Base-by-base conservation (phyloP, 176 grass and related monocot species). In the Ensete ventricosum region DNA sequence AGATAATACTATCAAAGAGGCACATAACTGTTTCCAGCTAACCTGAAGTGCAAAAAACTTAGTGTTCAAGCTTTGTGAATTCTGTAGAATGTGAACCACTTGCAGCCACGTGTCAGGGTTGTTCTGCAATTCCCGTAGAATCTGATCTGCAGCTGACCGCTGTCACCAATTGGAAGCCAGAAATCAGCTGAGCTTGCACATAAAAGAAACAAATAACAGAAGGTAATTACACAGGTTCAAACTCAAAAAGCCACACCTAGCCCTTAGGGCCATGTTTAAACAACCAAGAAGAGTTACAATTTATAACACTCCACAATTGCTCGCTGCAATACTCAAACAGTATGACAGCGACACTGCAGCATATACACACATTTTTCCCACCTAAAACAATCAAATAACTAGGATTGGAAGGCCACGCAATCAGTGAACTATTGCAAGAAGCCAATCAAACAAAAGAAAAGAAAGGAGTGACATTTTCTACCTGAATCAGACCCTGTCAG, bases 31-130 rank as follows among this genome's bases (percentile, higher is more conserved):
- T 64, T 14, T 17, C 8, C 19, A 9, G 62, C 82, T 91, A 89
- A 99, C 96, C 87, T 99, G 96, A 24, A 99, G 88, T 17, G 91
- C 91, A 77, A 95, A 99, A 73, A 99, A 99, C 67, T 99, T 99
- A 70, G 96, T 95, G 82, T 99, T 99, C 62, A 99, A 75, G 73
- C 85, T 91, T 76, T 99, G 91, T 1, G 96, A 95, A 70, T 95
- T 91, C 73, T 95, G 91, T 65, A 99, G 78, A 82, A 99, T 92
- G 83, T 99, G 91, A 25, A 99, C 96, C 7, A 99, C 96, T 83
- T 99, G 96, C 29, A 99, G 78, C 96, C 96, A 99, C 73, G 86
- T 95, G 63, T 99, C 96, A 1, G 88, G 91, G 68, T 95, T 99
- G 65, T 99, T 99, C 69, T 99, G 96, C 50, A 99, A 82, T 24